Evolutionary conservation across 306 rosid species (phyloP).

Genomic region (Benincasa hispida): DNA sequence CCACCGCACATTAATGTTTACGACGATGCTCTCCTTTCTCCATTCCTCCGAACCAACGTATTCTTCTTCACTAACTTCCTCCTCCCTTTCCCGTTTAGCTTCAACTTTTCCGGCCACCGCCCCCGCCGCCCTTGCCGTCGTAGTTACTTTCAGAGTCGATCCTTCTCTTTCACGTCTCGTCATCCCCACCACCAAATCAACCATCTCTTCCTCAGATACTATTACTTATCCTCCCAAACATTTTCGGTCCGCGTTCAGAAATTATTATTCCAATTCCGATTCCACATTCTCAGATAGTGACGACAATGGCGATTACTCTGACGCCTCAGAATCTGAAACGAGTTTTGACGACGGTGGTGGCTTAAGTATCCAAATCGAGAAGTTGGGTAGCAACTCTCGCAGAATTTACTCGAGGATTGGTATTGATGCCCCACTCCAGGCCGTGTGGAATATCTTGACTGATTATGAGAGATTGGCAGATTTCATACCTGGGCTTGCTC

Average conservation of each 20-base stretch:
- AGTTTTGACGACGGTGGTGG: slow-evolving; percentile 25
- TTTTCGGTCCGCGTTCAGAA: background rate
- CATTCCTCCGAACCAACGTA: background rate
- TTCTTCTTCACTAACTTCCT: background rate
- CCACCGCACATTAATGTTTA: background rate
- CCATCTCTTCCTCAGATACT: background rate
- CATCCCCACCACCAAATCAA: background rate
- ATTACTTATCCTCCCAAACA: background rate
- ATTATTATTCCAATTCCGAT: slow-evolving; percentile 24
- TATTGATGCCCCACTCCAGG: slow-evolving; percentile 37
- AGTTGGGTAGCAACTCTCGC: slow-evolving; percentile 40
- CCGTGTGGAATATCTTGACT: slow-evolving; percentile 60
- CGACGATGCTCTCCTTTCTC: background rate
- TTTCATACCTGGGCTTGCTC: slow-evolving; percentile 75
- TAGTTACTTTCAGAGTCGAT: background rate
- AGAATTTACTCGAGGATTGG: slow-evolving; percentile 49
- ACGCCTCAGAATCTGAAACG: background rate
- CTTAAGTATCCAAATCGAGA: slow-evolving; percentile 37
- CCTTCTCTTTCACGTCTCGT: background rate
- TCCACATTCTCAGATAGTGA: slow-evolving; percentile 8
- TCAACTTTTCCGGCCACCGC: background rate
- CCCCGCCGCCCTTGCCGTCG: background rate
- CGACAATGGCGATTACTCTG: background rate
- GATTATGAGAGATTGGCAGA: slow-evolving; percentile 77
- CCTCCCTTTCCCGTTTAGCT: background rate